Base-by-base conservation (phyloP, 192 early-diverging fungal species). In the Pilobolus umbonatus region DNA sequence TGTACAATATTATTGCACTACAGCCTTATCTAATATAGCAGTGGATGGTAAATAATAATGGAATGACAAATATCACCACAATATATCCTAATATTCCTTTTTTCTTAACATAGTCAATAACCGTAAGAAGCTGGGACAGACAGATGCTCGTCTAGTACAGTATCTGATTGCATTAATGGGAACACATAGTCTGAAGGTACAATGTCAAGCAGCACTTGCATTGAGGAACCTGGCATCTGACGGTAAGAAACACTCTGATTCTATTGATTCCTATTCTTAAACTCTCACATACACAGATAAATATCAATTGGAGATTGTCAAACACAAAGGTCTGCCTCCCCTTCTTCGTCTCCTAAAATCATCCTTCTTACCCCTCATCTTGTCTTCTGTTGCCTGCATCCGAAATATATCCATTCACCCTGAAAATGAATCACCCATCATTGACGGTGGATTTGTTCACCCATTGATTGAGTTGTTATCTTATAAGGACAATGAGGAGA, bases 401-500 rank as follows among this genome's bases (percentile, higher is more conserved):
- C 85, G 92, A 50, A 95, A 95, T 63, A 81, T 95, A 36, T 93
- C 91, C 34, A 95, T 95, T 52, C 89, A 91, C 62, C 81, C 88
- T 11, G 71, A 79, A 46, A 92, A 92, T 75, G 91, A 93, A 68
- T 82, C 84, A 19, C 89, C 88, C 29, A 91, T 92, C 51, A 81
- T 93, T 38, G 82, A 87, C 59, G 87, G 85, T 29, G 85, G 84
- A 17, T 88, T 92, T 49, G 69, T 95, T 50, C 74, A 85, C 29
- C 80, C 77, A 10, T 58, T 90, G 34, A 81, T 88, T 55, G 74
- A 79, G 14, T 74, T 89, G 11, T 51, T 87, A 12, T 68, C 77
- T 0, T 85, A 76, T 53, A 79, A 80, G 31, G 88, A 84, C 64
- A 90, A 86, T 58, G 83, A 88, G 60, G 89, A 91, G 73, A 85